Base-by-base conservation (phyloP, 805 yeast genomes). In the Candida insectalens region DNA sequence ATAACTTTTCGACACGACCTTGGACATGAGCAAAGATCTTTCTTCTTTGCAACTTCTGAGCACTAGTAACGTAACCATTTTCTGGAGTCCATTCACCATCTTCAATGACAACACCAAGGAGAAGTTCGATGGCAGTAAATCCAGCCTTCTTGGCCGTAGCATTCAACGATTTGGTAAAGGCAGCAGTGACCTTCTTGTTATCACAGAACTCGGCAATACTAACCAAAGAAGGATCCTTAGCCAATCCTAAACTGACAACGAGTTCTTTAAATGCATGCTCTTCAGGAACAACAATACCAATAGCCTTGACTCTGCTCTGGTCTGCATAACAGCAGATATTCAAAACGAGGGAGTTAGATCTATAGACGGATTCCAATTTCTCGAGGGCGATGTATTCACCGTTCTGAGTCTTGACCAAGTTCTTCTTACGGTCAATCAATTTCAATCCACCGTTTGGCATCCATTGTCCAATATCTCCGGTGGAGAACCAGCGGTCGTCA, bases 11-110 rank as follows among this genome's bases (percentile, higher is more conserved):
- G 48, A 92, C 83, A 32, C 68, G 71, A 25, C 68, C 68, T 58
- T 77, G 59, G 53, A 79, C 82, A 40, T 77, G 72, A 21, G 67
- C 73, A 46, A 84, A 63, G 52, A 92, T 92, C 67, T 82, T 82
- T 68, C 72, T 83, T 68, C 98, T 81, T 67, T 89, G 96, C 51
- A 92, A 71, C 63, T 92, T 92, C 62, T 88, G 96, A 18, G 98
- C 98, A 38, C 94, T 77, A 12, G 97, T 87, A 37, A 89, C 94
- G 45, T 65, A 84, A 1, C 96, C 97, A 53, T 76, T 83, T 60
- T 85, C 92, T 28, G 98, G 97, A 27, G 97, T 92, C 97, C 98
- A 92, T 65, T 92, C 98, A 34, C 77, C 89, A 44, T 83, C 88
- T 37, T 77, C 69, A 39, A 92, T 57, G 10, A 81, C 85, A 40